Evolutionary conservation across 2,329 filamentous ascomycete species (phyloP).

Genomic region (Penicillium sp.): DNA sequence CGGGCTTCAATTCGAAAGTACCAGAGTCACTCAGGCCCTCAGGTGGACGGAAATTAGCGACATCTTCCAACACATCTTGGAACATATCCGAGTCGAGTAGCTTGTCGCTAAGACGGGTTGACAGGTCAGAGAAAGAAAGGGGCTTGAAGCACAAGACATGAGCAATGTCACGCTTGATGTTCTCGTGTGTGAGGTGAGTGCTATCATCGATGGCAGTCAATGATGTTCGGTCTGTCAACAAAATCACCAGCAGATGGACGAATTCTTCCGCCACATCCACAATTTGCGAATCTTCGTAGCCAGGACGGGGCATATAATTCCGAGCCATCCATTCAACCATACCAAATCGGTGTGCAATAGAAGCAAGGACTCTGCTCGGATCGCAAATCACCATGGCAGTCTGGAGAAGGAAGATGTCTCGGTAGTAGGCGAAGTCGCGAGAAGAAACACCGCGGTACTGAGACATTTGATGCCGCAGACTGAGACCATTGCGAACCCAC

Average conservation of each 20-base stretch:
- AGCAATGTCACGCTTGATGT: conserved; percentile 82
- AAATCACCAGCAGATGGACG: conserved; percentile 84
- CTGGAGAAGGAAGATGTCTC: conserved; percentile 91
- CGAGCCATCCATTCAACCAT: conserved; percentile 84
- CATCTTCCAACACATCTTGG: conserved; percentile 74
- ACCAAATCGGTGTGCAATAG: conserved; percentile 87
- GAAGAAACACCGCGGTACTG: conserved; percentile 88
- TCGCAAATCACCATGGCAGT: conserved; percentile 84
- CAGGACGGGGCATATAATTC: conserved; percentile 67
- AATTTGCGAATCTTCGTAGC: conserved; percentile 81
- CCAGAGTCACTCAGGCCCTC: conserved; percentile 91
- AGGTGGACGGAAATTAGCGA: conserved; percentile 83
- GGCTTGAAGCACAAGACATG: conserved; percentile 97
- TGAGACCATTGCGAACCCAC: conserved; percentile 98
- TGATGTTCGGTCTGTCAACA: conserved; percentile 82
- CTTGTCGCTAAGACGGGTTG: conserved; percentile 78
- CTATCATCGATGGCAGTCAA: conserved; percentile 49
- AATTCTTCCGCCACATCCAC: conserved; percentile 95
- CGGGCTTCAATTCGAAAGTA: conserved; percentile 84
- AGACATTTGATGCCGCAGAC: conserved; percentile 87
- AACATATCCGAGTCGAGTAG: conserved; percentile 87
- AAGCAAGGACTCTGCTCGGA: conserved; percentile 76
- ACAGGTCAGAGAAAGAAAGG: conserved; percentile 88
- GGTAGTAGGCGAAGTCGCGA: conserved; percentile 86
- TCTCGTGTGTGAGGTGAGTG: conserved; percentile 56